Evolutionary conservation across 495 filamentous ascomycete genomes (phyloP), one percentile per base, ranked within the genome.

Genomic region (Penicillium argentinense): DNA sequence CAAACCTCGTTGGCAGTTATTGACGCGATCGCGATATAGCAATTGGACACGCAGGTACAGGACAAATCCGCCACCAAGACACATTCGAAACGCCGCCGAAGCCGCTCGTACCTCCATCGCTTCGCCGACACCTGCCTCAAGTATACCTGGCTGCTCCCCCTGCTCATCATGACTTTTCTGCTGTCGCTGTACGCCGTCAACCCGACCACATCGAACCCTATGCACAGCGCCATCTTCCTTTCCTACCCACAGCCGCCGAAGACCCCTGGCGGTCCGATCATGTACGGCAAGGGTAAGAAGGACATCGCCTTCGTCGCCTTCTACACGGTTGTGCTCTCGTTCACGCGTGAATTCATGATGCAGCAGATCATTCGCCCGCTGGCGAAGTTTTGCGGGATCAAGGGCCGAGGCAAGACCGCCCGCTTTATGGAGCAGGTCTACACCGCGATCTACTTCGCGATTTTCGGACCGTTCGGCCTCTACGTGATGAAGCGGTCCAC

Each of bases 361-460:
- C 92, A 96, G 73, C 87, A 88, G 53, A 47, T 96, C 36, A 80
- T 97, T 43, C 87, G 88, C 5, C 93, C 89, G 0, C 66, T 89
- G 54, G 91, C 91, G 3, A 70, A 81, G 19, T 74, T 72, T 46
- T 81, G 70, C 39, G 89, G 90, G 3, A 82, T 98, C 54, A 79
- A 71, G 32, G 81, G 79, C 37, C 80, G 84, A 23, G 81, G 79
- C 32, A 98, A 97, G 72, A 88, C 91, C 41, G 78, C 87, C 8
- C 84, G 93, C 12, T 97, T 95, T 76, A 95, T 97, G 89, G 93
- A 98, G 67, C 93, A 98, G 68, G 80, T 87, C 54, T 98, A 98
- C 73, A 97, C 92, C 2, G 93, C 90, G n/a, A 75, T 97, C 23
- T 98, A 98, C 74, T 97, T 97, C 60, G 81, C 68, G 8, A 58